phyloP scores from a whole-genome alignment of 176 grass and related monocot genomes.

The Aegilops tauschii region DNA sequence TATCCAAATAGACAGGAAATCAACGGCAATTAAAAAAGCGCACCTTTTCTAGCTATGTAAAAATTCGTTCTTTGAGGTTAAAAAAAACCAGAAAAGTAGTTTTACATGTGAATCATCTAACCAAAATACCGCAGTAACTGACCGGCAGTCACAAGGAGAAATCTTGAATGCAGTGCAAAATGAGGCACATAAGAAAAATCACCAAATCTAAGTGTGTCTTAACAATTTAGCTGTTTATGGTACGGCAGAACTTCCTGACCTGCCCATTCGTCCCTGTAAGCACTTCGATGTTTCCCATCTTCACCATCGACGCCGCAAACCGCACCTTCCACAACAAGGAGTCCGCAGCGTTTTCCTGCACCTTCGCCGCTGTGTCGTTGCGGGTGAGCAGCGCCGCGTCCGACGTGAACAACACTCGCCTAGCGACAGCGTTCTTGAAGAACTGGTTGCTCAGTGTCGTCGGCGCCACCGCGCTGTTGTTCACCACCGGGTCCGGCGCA shows the following conservation, averaged over 20 bases:
- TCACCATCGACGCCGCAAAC: constrained; percentile 43
- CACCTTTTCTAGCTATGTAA: not conserved
- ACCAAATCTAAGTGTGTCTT: no score
- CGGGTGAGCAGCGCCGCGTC: constrained; percentile 33
- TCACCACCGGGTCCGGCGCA: constrained; percentile 10
- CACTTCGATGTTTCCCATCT: constrained; percentile 44
- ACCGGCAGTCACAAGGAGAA: no score
- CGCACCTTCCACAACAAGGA: not conserved
- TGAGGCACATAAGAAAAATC: not conserved
- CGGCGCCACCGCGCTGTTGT: constrained; percentile 22
- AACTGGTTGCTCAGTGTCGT: constrained; percentile 24
- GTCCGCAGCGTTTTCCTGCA: not conserved
- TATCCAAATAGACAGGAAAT: no score
- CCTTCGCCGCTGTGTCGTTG: not conserved
- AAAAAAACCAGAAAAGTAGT: not conserved
- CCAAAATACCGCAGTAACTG: not conserved
- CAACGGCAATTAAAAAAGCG: no score
- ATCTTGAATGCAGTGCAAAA: not conserved
- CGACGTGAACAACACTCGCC: constrained; percentile 32
- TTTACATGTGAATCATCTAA: not conserved
- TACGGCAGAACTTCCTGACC: constrained; percentile 37
- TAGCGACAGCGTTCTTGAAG: not conserved
- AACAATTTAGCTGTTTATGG: not conserved
- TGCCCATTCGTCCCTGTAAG: constrained; percentile 23
- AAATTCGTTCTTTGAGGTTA: not conserved